Conservation (phyloP, 768 basidiomycete species). For the Pleurotus djamor region DNA sequence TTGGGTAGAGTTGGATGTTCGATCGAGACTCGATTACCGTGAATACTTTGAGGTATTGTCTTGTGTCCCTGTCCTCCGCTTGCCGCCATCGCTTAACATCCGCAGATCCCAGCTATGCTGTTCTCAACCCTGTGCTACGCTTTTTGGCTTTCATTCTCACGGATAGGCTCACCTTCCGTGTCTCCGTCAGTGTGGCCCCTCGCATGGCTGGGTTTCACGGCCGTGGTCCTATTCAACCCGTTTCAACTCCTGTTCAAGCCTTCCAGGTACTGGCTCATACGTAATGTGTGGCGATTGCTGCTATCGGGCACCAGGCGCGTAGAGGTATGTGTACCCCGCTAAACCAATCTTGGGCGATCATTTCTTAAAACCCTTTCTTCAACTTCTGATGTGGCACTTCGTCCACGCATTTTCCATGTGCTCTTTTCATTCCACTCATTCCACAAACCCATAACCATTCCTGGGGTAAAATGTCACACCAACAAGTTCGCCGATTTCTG, state of each 20-base stretch:
- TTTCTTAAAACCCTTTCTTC: background rate
- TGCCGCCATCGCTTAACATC: conserved; percentile 12
- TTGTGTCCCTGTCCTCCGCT: conserved; percentile 9
- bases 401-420: background rate
- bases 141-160: conserved; percentile 82
- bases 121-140: conserved; percentile 71
- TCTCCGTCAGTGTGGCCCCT: conserved; percentile 77
- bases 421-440: background rate
- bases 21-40: conserved; percentile 72
- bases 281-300: conserved; percentile 58
- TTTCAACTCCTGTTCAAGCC: conserved; percentile 60
- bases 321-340: conserved; percentile 49
- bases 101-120: conserved; percentile 78
- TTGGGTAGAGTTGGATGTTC: conserved; percentile 60
- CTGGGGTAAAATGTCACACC: conserved; percentile 20
- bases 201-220: conserved; percentile 71
- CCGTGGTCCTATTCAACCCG: conserved; percentile 70
- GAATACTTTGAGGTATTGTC: conserved; percentile 59
- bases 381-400: background rate
- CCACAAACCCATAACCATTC: background rate
- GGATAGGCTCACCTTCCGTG: conserved; percentile 50
- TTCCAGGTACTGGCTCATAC: conserved; percentile 82
- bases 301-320: conserved; percentile 70
- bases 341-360: background rate
- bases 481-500: conserved; percentile 79